Base-by-base conservation (phyloP, 495 filamentous ascomycete genomes). In the Polyplosphaeria fusca region DNA sequence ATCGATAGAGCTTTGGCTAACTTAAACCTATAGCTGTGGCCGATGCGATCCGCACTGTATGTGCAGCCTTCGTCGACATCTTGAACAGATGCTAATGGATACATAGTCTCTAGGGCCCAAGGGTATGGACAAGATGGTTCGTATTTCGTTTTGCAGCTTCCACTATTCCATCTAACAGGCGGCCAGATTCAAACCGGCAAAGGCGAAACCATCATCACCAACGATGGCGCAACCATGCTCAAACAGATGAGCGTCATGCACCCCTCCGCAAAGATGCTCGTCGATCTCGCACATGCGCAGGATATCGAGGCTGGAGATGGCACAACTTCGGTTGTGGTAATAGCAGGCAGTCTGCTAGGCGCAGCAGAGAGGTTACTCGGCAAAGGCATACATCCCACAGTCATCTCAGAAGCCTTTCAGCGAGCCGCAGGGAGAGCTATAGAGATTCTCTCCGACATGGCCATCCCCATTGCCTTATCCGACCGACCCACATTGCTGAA, bases 241-340 rank as follows among this genome's bases (percentile, higher is more conserved):
- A 93, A 86, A 73, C 88, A 91, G 78, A 97, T 98, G 93, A 87
- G 88, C 63, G 94, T 98, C 47, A 88, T 97, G 89, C 93, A 98
- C 71, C 93, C 93, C 32, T 91, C 93, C 52, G 93, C 93, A 38
- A 93, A 94, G 77, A 98, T 98, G 93, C 84, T 98, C 49, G 93
- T 98, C 62, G 91, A 98, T 69, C 82, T 98, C 46, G 92, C 90
- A 65, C 88, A 92, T 59, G 93, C 93, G 60, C 93, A 98, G 72
- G 93, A 98, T 79, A 88, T 98, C 57, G 93, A 98, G 72, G 93
- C 93, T 57, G 93, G 93, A 73, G 93, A 98, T 74, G 93, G 93
- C 70, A 98, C 93, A 52, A 98, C 93, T 30, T 97, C 93, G 3
- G 93, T 98, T 9, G 93, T 98, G 45, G 93, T 98, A 52, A 95